Evolutionary conservation across 352 stramenopile species (phyloP).

Genomic region (Pythium graminicola): DNA sequence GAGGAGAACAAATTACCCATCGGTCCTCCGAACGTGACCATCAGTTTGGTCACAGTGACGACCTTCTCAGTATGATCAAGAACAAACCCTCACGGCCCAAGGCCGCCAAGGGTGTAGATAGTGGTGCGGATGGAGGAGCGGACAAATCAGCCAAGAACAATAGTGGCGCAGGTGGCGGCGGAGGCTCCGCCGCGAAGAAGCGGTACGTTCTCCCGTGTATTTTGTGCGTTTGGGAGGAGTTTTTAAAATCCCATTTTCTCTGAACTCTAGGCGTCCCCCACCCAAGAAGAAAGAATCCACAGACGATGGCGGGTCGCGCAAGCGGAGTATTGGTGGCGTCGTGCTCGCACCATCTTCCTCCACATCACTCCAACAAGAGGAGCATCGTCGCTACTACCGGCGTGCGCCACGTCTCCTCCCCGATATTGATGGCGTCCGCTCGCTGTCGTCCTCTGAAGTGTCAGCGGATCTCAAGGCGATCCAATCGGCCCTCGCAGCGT

Average conservation of each 20-base stretch:
- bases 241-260: background rate
- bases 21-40: too few relatives aligned
- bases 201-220: conserved; percentile 7
- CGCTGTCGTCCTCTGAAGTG: conserved; percentile 41
- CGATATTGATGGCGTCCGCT: conserved; percentile 48
- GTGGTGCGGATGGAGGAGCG: conserved; percentile 3
- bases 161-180: conserved; percentile 7
- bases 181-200: conserved; percentile 13
- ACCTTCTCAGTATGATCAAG: too few relatives aligned
- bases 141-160: conserved; percentile 10
- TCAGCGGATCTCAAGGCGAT: conserved; percentile 56
- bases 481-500: conserved; percentile 37
- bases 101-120: conserved; percentile 12
- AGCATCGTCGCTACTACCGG: conserved; percentile 34
- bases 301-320: conserved; percentile 19
- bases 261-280: conserved; percentile 28
- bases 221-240: background rate
- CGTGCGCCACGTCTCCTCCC: conserved; percentile 43
- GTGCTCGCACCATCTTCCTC: conserved; percentile 1
- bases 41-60: too few relatives aligned
- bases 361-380: conserved; percentile 16
- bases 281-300: conserved; percentile 52
- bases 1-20: too few relatives aligned
- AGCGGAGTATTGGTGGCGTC: conserved; percentile 17
- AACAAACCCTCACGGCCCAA: conserved; percentile 19